A percentile compares a stretch with the other conserved stretches of the same genome.
Conservation (phyloP, 2,329 filamentous ascomycete species). For the Fusarium sp. region DNA sequence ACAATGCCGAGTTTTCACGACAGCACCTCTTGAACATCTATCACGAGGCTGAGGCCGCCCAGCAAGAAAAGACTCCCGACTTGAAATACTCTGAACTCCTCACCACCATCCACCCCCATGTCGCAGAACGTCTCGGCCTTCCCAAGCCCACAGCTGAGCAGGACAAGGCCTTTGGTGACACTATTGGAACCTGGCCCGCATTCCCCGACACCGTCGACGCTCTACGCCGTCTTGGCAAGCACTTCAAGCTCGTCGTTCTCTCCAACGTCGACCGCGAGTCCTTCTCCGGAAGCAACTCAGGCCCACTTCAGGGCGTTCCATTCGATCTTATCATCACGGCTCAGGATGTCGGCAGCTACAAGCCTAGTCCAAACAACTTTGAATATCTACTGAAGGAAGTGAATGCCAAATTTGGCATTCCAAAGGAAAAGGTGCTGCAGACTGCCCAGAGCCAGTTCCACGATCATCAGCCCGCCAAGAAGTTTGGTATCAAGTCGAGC, state of each 20-base stretch:
- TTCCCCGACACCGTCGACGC: conserved; percentile 73
- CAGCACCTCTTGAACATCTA: conserved; percentile 59
- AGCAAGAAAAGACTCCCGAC: conserved; percentile 69
- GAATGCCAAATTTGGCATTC: conserved; percentile 67
- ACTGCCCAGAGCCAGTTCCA: conserved; percentile 79
- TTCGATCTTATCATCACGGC: conserved; percentile 78
- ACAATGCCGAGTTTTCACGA: conserved; percentile 51
- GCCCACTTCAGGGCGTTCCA: conserved; percentile 63
- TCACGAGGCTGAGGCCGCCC: conserved; percentile 62
- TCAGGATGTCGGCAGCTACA: conserved; percentile 79
- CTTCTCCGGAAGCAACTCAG: conserved; percentile 61
- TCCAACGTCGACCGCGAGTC: conserved; percentile 70
- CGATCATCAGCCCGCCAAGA: conserved; percentile 76
- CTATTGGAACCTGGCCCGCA: conserved; percentile 69
- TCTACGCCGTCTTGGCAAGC: conserved; percentile 62
- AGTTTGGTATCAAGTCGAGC: conserved; percentile 68
- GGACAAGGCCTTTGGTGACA: conserved; percentile 65
- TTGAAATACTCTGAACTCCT: conserved; percentile 74
- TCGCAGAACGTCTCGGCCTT: conserved; percentile 62
- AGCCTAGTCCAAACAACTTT: conserved; percentile 77
- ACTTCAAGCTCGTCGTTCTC: conserved; percentile 71
- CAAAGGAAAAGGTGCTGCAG: conserved; percentile 71
- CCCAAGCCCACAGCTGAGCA: conserved; percentile 55
- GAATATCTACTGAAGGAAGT: conserved; percentile 72
- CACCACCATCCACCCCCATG: conserved; percentile 60